Evolutionary conservation across 345 rosid species (phyloP).

Genomic region (Rhodamnia argentea): DNA sequence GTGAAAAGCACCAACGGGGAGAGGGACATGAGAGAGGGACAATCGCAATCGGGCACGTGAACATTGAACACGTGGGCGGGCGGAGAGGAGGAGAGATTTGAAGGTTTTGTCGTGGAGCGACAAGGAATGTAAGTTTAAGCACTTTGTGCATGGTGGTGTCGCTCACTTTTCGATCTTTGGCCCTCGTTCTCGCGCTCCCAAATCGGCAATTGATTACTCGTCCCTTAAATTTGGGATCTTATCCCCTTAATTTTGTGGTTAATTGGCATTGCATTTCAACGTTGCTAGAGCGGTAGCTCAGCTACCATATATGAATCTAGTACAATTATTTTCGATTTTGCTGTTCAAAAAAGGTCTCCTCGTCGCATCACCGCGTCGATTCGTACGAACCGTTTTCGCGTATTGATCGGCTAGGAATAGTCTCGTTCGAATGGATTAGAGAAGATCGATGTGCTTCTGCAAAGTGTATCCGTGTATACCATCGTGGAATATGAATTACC

Average conservation of each 20-base stretch:
- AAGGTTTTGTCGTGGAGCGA: neutral
- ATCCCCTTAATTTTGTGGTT: constrained; percentile 1
- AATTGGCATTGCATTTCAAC: neutral
- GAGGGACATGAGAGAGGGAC: neutral
- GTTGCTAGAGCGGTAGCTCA: no score
- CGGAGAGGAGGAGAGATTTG: neutral
- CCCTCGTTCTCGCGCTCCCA: constrained; percentile 36
- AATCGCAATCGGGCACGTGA: constrained; percentile 12
- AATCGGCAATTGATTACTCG: constrained; percentile 24
- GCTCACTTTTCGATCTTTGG: constrained; percentile 7
- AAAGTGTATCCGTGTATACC: neutral
- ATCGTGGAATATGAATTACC: neutral
- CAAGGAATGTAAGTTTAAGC: neutral
- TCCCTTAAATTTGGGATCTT: constrained; percentile 25
- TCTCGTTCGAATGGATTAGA: neutral
- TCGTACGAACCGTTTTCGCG: neutral
- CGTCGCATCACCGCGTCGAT: neutral
- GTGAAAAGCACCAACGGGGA: neutral
- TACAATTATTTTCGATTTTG: no score
- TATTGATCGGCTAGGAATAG: neutral
- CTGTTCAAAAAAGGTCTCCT: neutral
- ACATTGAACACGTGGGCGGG: constrained; percentile 24
- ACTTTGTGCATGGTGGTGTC: neutral
- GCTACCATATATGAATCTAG: no score
- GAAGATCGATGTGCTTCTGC: neutral